Evolutionary conservation across 768 basidiomycete genomes (phyloP).

Genomic region (Collybiopsis confluens): DNA sequence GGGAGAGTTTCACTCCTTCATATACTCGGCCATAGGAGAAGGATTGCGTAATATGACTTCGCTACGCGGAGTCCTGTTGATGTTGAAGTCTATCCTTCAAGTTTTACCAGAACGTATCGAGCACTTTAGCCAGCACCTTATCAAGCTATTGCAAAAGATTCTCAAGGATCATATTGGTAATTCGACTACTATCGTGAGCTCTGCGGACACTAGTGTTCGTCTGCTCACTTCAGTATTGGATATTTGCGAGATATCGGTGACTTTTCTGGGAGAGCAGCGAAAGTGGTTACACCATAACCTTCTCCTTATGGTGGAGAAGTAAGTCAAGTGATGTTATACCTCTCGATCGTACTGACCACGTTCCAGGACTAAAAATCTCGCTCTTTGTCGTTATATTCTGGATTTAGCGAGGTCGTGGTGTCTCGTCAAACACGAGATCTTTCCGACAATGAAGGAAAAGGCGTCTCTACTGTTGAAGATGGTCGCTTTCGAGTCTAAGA

Average conservation of each 20-base stretch:
- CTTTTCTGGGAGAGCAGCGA: constrained; percentile 82
- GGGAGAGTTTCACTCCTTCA: constrained; percentile 73
- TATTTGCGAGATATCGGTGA: constrained; percentile 78
- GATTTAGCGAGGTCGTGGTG: constrained; percentile 88
- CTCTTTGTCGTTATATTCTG: constrained; percentile 80
- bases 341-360: too few species aligned
- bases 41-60: constrained; percentile 70
- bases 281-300: constrained; percentile 72
- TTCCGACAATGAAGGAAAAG: constrained; percentile 95
- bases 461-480: constrained; percentile 85
- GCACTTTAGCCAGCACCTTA: constrained; percentile 65
- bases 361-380: constrained; percentile 49
- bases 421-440: constrained; percentile 77
- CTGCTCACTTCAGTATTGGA: constrained; percentile 78
- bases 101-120: constrained; percentile 82
- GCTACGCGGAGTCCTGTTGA: constrained; percentile 75
- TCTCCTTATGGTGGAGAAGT: constrained; percentile 83
- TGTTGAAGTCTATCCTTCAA: constrained; percentile 83
- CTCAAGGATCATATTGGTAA: constrained; percentile 81
- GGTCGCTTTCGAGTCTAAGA: constrained; percentile 75
- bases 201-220: constrained; percentile 58
- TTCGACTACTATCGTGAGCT: constrained; percentile 31
- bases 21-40: constrained; percentile 72
- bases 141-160: constrained; percentile 81
- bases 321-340: too few species aligned